These are phyloP conservation scores for Holtermanniella nyarrowii DNA, from an alignment of 768 basidiomycete genomes.

Conservation along the genomic window DNA sequence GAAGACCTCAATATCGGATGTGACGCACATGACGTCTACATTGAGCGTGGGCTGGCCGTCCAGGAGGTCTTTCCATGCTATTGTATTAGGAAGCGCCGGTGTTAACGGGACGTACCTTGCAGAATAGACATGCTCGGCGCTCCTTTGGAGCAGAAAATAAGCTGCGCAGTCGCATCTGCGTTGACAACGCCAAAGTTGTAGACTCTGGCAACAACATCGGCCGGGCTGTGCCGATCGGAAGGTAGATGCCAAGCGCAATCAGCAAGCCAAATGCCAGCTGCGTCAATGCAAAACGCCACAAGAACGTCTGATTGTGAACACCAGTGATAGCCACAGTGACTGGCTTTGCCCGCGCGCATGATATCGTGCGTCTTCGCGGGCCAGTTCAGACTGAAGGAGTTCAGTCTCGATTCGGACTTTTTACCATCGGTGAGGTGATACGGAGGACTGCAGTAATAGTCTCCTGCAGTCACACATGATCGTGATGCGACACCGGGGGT, in stretches of 20 bases:
- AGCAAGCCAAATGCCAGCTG: background rate
- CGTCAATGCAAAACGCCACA: background rate
- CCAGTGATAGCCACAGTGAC: background rate
- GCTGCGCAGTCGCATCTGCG: no score
- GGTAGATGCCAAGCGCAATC: background rate
- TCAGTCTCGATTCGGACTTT: no score
- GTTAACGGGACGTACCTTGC: no score
- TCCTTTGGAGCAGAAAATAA: no score
- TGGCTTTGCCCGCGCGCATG: background rate
- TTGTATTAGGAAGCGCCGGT: no score
- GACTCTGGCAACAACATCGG: background rate
- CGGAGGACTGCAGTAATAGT: background rate
- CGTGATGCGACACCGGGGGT: background rate
- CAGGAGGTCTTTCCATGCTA: no score
- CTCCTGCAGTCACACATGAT: background rate
- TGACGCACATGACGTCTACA: no score
- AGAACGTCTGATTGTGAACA: background rate
- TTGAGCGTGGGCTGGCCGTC: no score
- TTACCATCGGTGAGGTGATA: background rate
- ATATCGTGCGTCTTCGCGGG: background rate
- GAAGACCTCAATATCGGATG: no score
- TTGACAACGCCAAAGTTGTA: background rate
- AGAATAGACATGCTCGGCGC: no score
- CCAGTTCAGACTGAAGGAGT: background rate
- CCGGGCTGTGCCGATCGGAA: background rate